Percentiles rank a stretch among this genome's conserved stretches.
Evolutionary conservation across 768 basidiomycete species (phyloP).

Genomic region (Artomyces pyxidatus): DNA sequence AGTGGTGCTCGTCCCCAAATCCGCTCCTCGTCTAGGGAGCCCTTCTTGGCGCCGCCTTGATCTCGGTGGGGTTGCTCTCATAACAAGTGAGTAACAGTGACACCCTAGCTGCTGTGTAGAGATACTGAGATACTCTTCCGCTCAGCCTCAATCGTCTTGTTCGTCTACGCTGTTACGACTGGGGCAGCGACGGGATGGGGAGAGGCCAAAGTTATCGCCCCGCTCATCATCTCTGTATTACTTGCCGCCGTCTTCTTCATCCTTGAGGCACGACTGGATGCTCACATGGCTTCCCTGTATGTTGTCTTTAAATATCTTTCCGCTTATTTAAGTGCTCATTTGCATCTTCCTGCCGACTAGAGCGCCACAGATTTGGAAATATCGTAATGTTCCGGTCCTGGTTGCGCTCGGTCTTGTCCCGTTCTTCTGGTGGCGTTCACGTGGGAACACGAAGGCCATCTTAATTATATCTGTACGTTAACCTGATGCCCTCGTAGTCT

Average conservation of each 20-base stretch:
- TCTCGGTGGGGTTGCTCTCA: slow-evolving; percentile 27
- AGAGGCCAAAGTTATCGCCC: slow-evolving; percentile 31
- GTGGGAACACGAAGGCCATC: no score
- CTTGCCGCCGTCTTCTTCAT: slow-evolving; percentile 32
- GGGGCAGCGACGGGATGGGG: slow-evolving; percentile 36
- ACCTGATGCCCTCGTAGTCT: neutral
- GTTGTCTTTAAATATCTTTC: neutral
- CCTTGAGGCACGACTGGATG: slow-evolving; percentile 30
- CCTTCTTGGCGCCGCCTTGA: slow-evolving; percentile 22
- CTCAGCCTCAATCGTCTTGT: slow-evolving; percentile 24
- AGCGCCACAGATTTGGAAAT: slow-evolving; percentile 29
- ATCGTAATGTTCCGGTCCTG: slow-evolving; percentile 30
- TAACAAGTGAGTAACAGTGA: slow-evolving; percentile 19
- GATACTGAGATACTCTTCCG: neutral
- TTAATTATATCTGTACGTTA: no score
- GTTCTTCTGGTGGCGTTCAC: slow-evolving; percentile 28
- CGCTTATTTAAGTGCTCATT: no score
- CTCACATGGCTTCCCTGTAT: slow-evolving; percentile 25
- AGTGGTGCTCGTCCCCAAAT: slow-evolving; percentile 26
- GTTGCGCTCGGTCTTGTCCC: slow-evolving; percentile 29
- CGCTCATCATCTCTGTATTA: slow-evolving; percentile 33
- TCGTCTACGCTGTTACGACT: slow-evolving; percentile 29
- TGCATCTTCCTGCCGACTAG: slow-evolving; percentile 13
- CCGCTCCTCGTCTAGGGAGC: slow-evolving; percentile 13
- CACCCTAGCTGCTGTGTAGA: neutral